Conservation (phyloP, 306 rosid genomes). For the Sicyos baderoa region DNA sequence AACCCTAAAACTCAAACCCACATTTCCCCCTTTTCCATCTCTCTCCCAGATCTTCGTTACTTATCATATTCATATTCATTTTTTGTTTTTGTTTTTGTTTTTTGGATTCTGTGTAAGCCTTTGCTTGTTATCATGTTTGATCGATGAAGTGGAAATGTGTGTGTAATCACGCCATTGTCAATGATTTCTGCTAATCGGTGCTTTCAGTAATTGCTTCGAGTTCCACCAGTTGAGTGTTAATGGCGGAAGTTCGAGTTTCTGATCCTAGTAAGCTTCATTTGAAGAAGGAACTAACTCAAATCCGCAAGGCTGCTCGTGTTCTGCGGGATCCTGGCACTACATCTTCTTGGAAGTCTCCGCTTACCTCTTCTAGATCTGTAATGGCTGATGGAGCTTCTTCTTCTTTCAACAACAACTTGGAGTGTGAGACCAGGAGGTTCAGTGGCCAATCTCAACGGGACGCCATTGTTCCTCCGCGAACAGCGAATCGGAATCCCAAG, state of each 20-base stretch:
- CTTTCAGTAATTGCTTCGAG: neutral
- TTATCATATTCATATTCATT: neutral
- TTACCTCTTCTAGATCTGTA: slow-evolving; percentile 60
- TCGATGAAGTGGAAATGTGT: slow-evolving; percentile 15
- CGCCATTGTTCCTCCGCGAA: slow-evolving; percentile 12
- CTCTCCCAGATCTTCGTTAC: slow-evolving; percentile 20
- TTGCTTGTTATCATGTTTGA: slow-evolving; percentile 10
- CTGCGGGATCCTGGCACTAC: slow-evolving; percentile 95
- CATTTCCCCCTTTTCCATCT: neutral
- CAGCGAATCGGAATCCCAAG: slow-evolving; percentile 22
- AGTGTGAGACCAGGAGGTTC: slow-evolving; percentile 24
- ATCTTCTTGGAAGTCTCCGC: slow-evolving; percentile 81
- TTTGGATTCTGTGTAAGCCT: neutral
- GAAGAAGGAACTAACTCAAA: slow-evolving; percentile 86
- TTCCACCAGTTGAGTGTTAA: slow-evolving; percentile 14
- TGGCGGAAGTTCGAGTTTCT: slow-evolving; percentile 57
- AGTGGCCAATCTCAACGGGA: slow-evolving; percentile 19
- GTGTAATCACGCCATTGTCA: slow-evolving; percentile 9
- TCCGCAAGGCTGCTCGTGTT: slow-evolving; percentile 82
- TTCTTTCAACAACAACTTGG: slow-evolving; percentile 34
- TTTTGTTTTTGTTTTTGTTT: neutral
- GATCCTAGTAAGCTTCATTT: slow-evolving; percentile 74
- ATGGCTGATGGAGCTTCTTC: slow-evolving; percentile 28
- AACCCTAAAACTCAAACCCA: slow-evolving; percentile 17
- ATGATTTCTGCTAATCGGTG: neutral